Evolutionary conservation across 805 yeast species (phyloP), one percentile per base, ranked within the genome.

Genomic region (Nakazawaea anatomiae): DNA sequence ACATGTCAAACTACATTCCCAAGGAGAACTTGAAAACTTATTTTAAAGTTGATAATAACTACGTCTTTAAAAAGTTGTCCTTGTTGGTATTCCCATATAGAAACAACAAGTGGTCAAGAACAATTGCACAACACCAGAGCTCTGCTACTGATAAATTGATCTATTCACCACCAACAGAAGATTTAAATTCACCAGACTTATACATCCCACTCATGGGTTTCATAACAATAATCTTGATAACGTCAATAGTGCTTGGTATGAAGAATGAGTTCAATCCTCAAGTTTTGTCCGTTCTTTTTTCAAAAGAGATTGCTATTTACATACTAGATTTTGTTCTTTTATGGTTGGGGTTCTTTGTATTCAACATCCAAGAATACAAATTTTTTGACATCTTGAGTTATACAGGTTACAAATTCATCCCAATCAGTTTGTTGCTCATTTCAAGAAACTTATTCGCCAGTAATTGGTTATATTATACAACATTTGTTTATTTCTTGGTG

Each of bases 181-280:
- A 94, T 64, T 75, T 85, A 52, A 94, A 95, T 62, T 95, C 98
- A 0, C 99, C 99, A 2, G 99, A 94, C 65, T 77, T 94, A 72
- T 94, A 94, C 67, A 88, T 94, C 50, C 99, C 99, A 5, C 69
- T 88, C 54, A 94, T 95, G 97, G 88, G 97, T 1, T 79, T 87
- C 60, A 80, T 89, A 46, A 89, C 98, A 0, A 91, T 91, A 62
- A 84, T 92, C 47, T 71, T 94, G 54, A 75, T 89, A 38, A 83
- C 92, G 79, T 92, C 96, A 2, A 76, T 87, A 27, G 77, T 87
- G 56, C 87, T 88, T 52, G 99, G 99, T 9, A 69, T 92, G 48
- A 79, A 83, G 51, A 97, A 96, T 30, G 83, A 83, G 32, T 94
- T 94, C 72, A 96, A 92, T 60, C 99, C 99, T 0, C 91, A 91